These are phyloP conservation scores for Rhinocladiella similis DNA, from an alignment of 2,329 filamentous ascomycete species.

Conservation along the genomic window DNA sequence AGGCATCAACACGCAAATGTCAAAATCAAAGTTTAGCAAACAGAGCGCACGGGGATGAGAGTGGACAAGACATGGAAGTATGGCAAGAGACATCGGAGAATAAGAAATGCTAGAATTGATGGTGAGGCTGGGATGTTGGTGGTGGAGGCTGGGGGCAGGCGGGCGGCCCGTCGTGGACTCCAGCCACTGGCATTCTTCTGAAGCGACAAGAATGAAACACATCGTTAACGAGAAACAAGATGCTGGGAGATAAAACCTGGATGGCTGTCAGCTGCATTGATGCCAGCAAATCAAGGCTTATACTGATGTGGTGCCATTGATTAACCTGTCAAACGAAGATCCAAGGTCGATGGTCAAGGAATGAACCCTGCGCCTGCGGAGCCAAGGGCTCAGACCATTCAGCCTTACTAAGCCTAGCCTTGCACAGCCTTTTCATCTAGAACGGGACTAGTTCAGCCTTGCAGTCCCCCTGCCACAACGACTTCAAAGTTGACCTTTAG, in stretches of 20 bases:
- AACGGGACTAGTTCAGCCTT: slow-evolving; percentile 13
- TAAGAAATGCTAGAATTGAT: slow-evolving; percentile 18
- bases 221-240: slow-evolving; percentile 3
- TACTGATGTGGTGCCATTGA: neutral
- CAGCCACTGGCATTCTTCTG: slow-evolving; percentile 9
- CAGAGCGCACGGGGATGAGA: slow-evolving; percentile 24
- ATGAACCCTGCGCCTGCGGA: neutral
- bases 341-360: slow-evolving; percentile 2
- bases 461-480: neutral
- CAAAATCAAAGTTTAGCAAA: slow-evolving; percentile 19
- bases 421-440: slow-evolving; percentile 4
- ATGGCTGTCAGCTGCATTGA: neutral
- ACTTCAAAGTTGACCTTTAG: neutral
- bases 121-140: slow-evolving; percentile 25
- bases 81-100: slow-evolving; percentile 11
- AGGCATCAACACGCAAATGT: slow-evolving; percentile 17
- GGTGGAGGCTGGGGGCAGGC: slow-evolving; percentile 26
- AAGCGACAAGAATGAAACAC: slow-evolving; percentile 25
- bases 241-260: slow-evolving; percentile 5
- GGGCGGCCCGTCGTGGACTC: slow-evolving; percentile 6
- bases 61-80: slow-evolving; percentile 7
- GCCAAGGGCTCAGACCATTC: neutral
- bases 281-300: slow-evolving; percentile 1
- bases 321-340: slow-evolving; percentile 4
- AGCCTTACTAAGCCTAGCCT: neutral